Base-by-base conservation (phyloP, 108 stramenopile genomes). In the Chaetoceros muelleri region DNA sequence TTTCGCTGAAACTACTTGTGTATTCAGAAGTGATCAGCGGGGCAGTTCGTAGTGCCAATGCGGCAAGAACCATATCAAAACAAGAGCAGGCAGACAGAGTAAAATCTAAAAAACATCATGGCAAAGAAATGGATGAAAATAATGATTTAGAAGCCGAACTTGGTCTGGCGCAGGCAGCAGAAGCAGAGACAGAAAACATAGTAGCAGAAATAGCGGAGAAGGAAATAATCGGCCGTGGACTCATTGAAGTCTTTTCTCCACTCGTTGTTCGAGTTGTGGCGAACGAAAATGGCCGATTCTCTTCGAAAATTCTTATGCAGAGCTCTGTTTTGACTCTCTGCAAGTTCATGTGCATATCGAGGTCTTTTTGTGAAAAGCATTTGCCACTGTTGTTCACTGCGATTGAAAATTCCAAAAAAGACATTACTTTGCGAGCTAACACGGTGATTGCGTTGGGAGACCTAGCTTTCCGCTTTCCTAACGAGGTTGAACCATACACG, bases 401-500 rank as follows among this genome's bases (percentile, higher is more conserved):
- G 21, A 73, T 99, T 8, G 85, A 76, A n/a, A 73, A 78, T 31
- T 81, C 91, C 24, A 51, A 72, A 21, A 69, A 72, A 24, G 89
- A 95, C 55, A 65, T 82, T n/a, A 75, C 73, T 52, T 74, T 96
- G 5, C 84, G 96, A 8, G 85, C 94, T 44, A 95, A 95, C 62
- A 90, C 95, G 22, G 90, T 95, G 17, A 82, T 99, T 52, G 95
- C 97, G 20, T 73, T 97, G 3, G 97, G 96, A 34, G 98, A 99
- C 68, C 78, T 97, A 21, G 93, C 95, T 2, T 95, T 97, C 67
- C 92, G 98, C 7, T 96, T 94, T 69, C 98, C 98, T 44, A 99
- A 99, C 59, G 80, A 88, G 49, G 77, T 99, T 34, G 98, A 99
- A 67, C 98, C 98, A 7, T 99, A 95, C 79, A 97, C 95, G 22